A percentile compares a stretch with the other conserved stretches of the same genome.
Conservation (phyloP, 768 basidiomycete species). For the Phylloporus rhodoxanthus region DNA sequence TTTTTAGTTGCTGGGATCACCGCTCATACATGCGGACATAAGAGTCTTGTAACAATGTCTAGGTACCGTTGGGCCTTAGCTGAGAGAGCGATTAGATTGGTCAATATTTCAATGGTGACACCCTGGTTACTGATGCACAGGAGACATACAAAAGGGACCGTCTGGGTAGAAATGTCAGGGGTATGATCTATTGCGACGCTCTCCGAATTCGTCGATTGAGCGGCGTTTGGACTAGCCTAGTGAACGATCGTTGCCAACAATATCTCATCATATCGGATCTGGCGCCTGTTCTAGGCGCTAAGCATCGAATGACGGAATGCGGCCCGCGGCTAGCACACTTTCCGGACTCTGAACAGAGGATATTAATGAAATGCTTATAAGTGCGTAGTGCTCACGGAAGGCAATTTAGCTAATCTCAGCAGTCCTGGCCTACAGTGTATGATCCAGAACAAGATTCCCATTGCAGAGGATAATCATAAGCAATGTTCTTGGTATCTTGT, state of each 20-base stretch:
- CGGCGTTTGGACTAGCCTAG: neutral
- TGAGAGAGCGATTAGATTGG: neutral
- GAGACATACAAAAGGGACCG: neutral
- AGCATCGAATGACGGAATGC: neutral
- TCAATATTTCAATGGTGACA: neutral
- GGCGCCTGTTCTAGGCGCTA: neutral
- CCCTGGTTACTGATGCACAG: neutral
- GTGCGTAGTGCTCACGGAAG: neutral
- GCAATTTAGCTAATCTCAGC: neutral
- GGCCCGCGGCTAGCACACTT: neutral
- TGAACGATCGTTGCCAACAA: neutral
- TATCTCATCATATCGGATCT: neutral
- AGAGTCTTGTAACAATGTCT: slow-evolving; percentile 10
- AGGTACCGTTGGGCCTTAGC: neutral
- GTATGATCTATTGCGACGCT: neutral
- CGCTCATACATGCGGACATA: neutral
- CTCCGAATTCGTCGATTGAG: slow-evolving; percentile 2
- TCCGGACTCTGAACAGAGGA: neutral
- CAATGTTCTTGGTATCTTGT: slow-evolving; percentile 12
- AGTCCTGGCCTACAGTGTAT: neutral
- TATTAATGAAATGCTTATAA: neutral
- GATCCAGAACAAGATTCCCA: neutral
- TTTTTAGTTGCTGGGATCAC: neutral
- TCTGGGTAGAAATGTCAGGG: neutral
- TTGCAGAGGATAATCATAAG: neutral